Conservation (phyloP, 108 stramenopile genomes). For the Skeletonema costatum region DNA sequence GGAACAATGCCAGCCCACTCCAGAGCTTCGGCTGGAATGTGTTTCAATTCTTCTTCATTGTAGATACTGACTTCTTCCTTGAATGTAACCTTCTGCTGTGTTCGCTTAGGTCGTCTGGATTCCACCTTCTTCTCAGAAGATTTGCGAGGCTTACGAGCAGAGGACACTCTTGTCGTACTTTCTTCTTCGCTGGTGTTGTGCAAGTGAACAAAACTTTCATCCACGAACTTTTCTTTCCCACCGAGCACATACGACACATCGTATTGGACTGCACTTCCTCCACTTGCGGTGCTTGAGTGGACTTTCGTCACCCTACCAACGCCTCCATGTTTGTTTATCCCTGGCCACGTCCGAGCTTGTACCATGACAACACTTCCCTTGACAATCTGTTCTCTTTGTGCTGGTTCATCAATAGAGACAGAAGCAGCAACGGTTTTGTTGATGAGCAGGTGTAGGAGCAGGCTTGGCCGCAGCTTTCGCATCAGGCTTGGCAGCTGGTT, state of each 20-base stretch:
- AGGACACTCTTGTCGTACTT: constrained; percentile 2
- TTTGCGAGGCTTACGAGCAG: constrained; percentile 7
- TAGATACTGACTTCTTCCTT: constrained; percentile 14
- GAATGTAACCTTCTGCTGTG: constrained; percentile 5
- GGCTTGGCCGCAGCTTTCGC: not conserved
- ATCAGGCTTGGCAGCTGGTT: not conserved
- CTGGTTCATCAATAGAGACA: not conserved
- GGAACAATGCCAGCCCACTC: constrained; percentile 45
- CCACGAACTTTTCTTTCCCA: constrained; percentile 74
- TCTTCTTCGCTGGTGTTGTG: constrained; percentile 1
- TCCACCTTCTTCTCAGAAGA: constrained; percentile 3
- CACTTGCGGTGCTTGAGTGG: constrained; percentile 17
- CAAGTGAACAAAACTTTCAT: constrained; percentile 62
- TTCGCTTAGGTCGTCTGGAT: constrained; percentile 21
- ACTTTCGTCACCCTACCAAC: constrained; percentile 69
- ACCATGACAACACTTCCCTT: constrained; percentile 77
- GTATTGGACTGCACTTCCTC: constrained; percentile 51
- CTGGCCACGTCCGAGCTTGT: constrained; percentile 82
- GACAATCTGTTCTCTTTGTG: constrained; percentile 19
- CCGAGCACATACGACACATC: constrained; percentile 81
- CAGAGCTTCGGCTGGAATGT: constrained; percentile 41
- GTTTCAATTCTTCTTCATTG: constrained; percentile 40
- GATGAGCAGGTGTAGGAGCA: not conserved
- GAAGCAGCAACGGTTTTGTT: not conserved
- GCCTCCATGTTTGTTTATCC: constrained; percentile 89